Percentiles rank a stretch among this genome's conserved stretches.
phyloP scores from a whole-genome alignment of 495 filamentous ascomycete genomes.

The Penicillium egyptiacum region DNA sequence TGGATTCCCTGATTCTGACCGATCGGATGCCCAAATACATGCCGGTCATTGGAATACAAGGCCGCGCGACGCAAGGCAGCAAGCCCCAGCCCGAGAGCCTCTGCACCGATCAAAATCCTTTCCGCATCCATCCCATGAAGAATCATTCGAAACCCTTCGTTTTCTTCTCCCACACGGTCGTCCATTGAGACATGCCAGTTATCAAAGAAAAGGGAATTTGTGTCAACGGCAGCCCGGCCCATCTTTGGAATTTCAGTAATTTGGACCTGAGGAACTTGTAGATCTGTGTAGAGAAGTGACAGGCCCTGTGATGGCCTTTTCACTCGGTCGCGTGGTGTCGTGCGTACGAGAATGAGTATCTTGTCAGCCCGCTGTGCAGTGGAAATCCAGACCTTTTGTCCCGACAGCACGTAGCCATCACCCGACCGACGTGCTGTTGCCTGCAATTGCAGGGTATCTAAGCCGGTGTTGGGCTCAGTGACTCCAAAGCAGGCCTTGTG shows the following conservation, averaged over 20 bases:
- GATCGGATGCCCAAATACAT: slow-evolving; percentile 68
- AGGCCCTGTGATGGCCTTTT: slow-evolving; percentile 65
- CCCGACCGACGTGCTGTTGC: slow-evolving; percentile 52
- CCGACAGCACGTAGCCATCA: slow-evolving; percentile 58
- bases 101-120: slow-evolving; percentile 69
- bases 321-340: slow-evolving; percentile 62
- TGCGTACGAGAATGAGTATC: slow-evolving; percentile 75
- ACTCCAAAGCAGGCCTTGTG: slow-evolving; percentile 67
- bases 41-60: slow-evolving; percentile 63
- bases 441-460: slow-evolving; percentile 66
- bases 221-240: slow-evolving; percentile 72
- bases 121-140: slow-evolving; percentile 83
- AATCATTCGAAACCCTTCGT: slow-evolving; percentile 70
- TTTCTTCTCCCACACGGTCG: slow-evolving; percentile 63
- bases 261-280: slow-evolving; percentile 47
- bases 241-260: slow-evolving; percentile 55
- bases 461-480: slow-evolving; percentile 62
- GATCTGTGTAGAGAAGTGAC: slow-evolving; percentile 72
- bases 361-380: slow-evolving; percentile 70
- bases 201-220: slow-evolving; percentile 81
- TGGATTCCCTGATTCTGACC: slow-evolving; percentile 72
- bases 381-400: slow-evolving; percentile 82
- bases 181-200: slow-evolving; percentile 59
- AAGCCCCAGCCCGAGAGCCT: slow-evolving; percentile 74
- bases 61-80: slow-evolving; percentile 63